Conservation (phyloP, 192 early-diverging fungal genomes). For the Mortierella claussenii region DNA sequence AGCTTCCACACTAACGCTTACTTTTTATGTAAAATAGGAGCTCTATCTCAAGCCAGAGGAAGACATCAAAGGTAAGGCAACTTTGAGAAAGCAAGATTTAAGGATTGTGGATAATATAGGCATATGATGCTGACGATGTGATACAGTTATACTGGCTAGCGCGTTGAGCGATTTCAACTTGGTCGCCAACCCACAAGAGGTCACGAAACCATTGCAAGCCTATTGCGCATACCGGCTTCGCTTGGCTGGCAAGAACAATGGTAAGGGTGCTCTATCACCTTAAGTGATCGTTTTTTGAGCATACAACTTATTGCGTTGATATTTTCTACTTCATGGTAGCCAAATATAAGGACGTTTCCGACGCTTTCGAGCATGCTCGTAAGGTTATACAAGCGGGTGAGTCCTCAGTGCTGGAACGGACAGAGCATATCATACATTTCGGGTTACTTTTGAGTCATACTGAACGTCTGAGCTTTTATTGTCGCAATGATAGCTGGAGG, state of each 20-base stretch:
- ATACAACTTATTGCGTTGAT: too few species aligned
- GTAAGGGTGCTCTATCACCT: background rate
- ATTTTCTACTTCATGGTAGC: too few species aligned
- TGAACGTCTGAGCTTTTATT: too few species aligned
- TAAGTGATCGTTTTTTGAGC: too few species aligned
- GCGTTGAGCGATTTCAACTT: conserved; percentile 16
- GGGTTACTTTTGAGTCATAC: too few species aligned
- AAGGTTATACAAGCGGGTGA: conserved; percentile 25
- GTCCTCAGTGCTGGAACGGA: too few species aligned
- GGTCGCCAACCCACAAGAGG: conserved; percentile 20
- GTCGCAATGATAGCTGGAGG: conserved; percentile 40
- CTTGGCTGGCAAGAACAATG: conserved; percentile 4
- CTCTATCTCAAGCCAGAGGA: conserved; percentile 12
- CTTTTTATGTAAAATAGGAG: too few species aligned
- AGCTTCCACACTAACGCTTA: too few species aligned
- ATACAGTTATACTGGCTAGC: conserved; percentile 8
- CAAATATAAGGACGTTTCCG: too few species aligned
- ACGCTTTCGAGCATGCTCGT: conserved; percentile 26
- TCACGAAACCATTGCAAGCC: conserved; percentile 27
- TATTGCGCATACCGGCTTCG: conserved; percentile 13
- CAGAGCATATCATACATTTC: too few species aligned
- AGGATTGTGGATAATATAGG: too few species aligned
- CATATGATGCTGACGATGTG: background rate
- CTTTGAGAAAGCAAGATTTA: too few species aligned
- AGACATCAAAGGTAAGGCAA: conserved; percentile 21